Evolutionary conservation across 2,329 filamentous ascomycete species (phyloP), one percentile per base, ranked within the genome.

Genomic region (Aspergillus sp.): DNA sequence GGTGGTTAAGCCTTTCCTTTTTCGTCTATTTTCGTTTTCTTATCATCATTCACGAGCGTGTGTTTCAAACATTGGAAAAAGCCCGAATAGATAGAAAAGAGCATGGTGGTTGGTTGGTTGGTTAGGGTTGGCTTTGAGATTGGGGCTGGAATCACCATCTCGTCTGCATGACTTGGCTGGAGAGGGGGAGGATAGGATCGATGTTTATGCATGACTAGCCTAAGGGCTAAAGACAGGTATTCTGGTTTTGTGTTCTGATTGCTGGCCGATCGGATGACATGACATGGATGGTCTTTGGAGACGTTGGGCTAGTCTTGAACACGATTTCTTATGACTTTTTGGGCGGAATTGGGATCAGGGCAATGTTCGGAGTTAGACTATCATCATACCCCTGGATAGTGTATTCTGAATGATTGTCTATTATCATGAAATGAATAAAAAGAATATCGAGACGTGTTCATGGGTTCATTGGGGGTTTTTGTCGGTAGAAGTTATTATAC

Each of bases 1-100:
- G 75, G 75, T 32, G 74, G 75, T 56, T 77, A 66, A 76, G 60
- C 32, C 29, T 47, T 29, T 29, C 24, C 3, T 24, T 24, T 24
- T 22, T 20, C 20, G 20, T 20, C 20, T 20, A 20, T 20, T 20
- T 29, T 29, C 24, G 24, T 24, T 24, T 24, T 22, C 22, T 22
- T 24, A 24, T 24, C 24, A 24, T 24, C 24, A 6, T 24, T 24
- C 26, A 29, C 7, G 26, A 29, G 26, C 26, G 26, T 29, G 26
- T 29, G 26, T 29, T 29, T 29, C 7, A 29, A 10, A 29, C 26
- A 29, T 29, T 29, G 26, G 26, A 29, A 29, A 29, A 10, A 29
- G 4, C 3, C 3, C 26, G 7, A 29, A 7, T 29, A 29, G 26
- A 29, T 29, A 29, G 26, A 29, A 36, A 11, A 36, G 32, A 36